These are phyloP conservation scores for Dovyalis caffra DNA, from an alignment of 345 rosid species.

Conservation along the genomic window DNA sequence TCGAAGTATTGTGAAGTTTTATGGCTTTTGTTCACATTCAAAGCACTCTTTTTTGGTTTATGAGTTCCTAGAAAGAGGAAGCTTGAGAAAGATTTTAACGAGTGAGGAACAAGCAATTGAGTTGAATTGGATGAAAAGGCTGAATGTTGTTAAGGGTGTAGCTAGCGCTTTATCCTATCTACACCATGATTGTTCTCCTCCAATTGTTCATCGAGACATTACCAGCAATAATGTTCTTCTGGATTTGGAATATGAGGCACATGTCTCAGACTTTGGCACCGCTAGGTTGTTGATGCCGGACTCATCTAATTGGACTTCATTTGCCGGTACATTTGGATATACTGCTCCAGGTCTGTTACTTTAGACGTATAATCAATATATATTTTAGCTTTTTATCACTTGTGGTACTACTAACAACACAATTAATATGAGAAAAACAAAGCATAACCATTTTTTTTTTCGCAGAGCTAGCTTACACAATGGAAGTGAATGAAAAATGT, in stretches of 20 bases:
- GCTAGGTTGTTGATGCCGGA: too few species aligned
- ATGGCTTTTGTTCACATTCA: neutral
- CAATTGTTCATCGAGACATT: slow-evolving; percentile 14
- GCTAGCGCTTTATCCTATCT: slow-evolving; percentile 8
- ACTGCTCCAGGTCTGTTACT: too few species aligned
- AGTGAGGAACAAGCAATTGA: neutral
- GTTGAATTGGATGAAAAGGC: slow-evolving; percentile 7
- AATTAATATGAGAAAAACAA: too few species aligned
- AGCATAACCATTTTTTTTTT: too few species aligned
- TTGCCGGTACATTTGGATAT: too few species aligned
- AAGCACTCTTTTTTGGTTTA: neutral
- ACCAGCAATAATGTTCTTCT: slow-evolving; percentile 11
- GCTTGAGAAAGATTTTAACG: neutral
- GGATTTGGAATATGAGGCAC: slow-evolving; percentile 4
- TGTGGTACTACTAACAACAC: too few species aligned
- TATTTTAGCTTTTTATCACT: neutral
- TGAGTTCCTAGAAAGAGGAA: slow-evolving; percentile 9
- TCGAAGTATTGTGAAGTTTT: slow-evolving; percentile 6
- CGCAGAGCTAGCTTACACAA: too few species aligned
- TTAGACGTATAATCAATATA: too few species aligned
- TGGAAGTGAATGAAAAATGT: too few species aligned
- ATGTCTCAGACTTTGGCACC: too few species aligned
- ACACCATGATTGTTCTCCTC: slow-evolving; percentile 18
- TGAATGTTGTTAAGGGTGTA: too few species aligned
- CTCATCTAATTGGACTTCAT: neutral